Percentiles rank a stretch among this genome's conserved stretches.
Evolutionary conservation across 2,329 filamentous ascomycete genomes (phyloP).

Genomic region (Fusarium robinianum): DNA sequence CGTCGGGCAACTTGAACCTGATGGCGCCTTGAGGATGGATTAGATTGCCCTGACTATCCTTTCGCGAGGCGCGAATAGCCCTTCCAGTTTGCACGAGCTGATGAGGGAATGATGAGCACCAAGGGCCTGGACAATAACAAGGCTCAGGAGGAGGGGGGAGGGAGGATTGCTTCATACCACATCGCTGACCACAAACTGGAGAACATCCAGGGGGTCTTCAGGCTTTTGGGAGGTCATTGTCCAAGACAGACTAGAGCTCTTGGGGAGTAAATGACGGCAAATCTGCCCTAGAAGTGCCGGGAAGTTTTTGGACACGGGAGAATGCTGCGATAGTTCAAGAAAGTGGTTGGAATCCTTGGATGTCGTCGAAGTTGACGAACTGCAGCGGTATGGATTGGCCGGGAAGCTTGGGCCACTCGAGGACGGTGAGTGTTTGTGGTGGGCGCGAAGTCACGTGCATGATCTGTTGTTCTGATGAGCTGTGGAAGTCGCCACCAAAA

Average conservation of each 20-base stretch:
- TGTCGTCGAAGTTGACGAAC: no score
- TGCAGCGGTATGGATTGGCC: no score
- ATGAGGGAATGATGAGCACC: slow-evolving; percentile 8
- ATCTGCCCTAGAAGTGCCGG: background rate
- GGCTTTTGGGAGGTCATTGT: slow-evolving; percentile 41
- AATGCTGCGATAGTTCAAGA: no score
- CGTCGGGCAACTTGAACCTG: slow-evolving; percentile 51
- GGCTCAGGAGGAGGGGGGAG: background rate
- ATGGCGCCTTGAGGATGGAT: slow-evolving; percentile 39
- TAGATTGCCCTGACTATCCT: slow-evolving; percentile 49
- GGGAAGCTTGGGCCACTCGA: no score
- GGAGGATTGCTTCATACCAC: slow-evolving; percentile 49
- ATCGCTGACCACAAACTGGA: slow-evolving; percentile 60
- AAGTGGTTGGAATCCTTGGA: no score
- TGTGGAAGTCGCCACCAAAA: no score
- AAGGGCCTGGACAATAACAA: slow-evolving; percentile 1
- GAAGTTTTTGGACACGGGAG: background rate
- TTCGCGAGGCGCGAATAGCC: slow-evolving; percentile 54
- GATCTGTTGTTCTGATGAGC: no score
- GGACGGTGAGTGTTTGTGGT: no score
- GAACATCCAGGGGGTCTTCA: slow-evolving; percentile 50
- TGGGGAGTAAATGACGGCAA: background rate
- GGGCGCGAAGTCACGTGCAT: no score
- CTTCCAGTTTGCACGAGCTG: slow-evolving; percentile 65
- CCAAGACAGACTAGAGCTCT: background rate